These are phyloP conservation scores for Parsonsia alboflavescens DNA, from an alignment of 257 asterid genomes.

Conservation along the genomic window DNA sequence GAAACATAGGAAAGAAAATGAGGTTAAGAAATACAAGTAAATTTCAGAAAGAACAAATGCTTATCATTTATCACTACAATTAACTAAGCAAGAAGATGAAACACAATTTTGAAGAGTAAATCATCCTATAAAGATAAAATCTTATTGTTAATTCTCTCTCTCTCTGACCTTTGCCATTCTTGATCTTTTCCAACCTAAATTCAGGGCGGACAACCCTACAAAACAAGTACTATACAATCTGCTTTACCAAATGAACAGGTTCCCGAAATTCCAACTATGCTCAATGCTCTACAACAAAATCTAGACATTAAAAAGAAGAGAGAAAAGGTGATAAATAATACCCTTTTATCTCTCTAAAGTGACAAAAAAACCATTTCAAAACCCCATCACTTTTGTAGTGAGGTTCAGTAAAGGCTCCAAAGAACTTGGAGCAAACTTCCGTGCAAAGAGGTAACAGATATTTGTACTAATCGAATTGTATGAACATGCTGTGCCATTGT, in stretches of 20 bases:
- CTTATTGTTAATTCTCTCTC: neutral
- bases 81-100: neutral
- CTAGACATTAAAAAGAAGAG: constrained; percentile 6
- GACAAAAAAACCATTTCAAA: constrained; percentile 25
- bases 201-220: neutral
- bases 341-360: constrained; percentile 8
- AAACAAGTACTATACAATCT: constrained; percentile 11
- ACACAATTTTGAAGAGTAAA: neutral
- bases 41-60: no score
- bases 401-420: constrained; percentile 61
- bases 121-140: neutral
- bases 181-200: neutral
- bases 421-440: constrained; percentile 74
- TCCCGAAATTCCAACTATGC: constrained; percentile 1
- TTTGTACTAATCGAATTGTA: constrained; percentile 45
- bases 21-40: no score
- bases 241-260: constrained; percentile 5
- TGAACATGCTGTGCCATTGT: constrained; percentile 48
- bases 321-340: neutral
- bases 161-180: neutral
- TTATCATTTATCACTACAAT: no score
- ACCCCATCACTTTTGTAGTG: constrained; percentile 59
- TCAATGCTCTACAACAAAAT: neutral
- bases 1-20: no score
- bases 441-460: constrained; percentile 73